Percentiles rank a stretch among this genome's conserved stretches.
phyloP scores from a whole-genome alignment of 1,284 basidiomycete genomes.

The Exobasidium cylindrosporum region DNA sequence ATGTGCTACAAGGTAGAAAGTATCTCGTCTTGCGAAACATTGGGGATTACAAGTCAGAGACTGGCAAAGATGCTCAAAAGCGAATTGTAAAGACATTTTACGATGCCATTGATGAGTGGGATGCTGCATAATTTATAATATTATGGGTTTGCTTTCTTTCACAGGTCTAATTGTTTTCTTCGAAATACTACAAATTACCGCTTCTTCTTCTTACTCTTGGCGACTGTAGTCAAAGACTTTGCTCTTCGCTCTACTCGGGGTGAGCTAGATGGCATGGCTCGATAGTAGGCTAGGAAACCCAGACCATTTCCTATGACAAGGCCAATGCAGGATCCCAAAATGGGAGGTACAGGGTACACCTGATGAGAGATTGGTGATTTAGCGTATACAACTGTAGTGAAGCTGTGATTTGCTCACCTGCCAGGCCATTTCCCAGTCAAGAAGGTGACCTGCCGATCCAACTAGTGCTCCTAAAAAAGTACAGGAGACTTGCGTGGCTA shows the following conservation, averaged over 20 bases:
- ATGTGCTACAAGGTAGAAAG: conserved; percentile 76
- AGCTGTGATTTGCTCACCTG: neutral
- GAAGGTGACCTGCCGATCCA: conserved; percentile 3
- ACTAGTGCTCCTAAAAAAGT: conserved; percentile 1
- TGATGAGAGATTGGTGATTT: too few species aligned
- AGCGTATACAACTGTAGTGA: too few species aligned
- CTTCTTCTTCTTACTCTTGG: conserved; percentile 13
- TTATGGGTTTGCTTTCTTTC: too few species aligned
- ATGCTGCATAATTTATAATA: conserved; percentile 32
- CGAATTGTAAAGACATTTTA: conserved; percentile 81
- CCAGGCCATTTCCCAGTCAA: conserved; percentile 12
- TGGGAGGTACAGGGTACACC: conserved; percentile 6
- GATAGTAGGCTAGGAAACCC: neutral
- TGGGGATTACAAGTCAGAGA: conserved; percentile 57
- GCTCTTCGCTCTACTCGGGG: neutral
- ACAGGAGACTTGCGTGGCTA: neutral
- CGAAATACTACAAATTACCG: neutral
- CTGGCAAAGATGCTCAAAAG: conserved; percentile 69
- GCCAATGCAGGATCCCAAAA: conserved; percentile 6
- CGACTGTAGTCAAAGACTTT: neutral
- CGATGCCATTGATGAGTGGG: conserved; percentile 71
- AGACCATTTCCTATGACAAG: conserved; percentile 3
- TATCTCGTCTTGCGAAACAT: conserved; percentile 70
- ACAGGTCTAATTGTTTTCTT: neutral
- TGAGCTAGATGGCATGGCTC: neutral